These are phyloP conservation scores for Pestalotiopsis sp. DNA, from an alignment of 2,329 filamentous ascomycete genomes.

Conservation along the genomic window DNA sequence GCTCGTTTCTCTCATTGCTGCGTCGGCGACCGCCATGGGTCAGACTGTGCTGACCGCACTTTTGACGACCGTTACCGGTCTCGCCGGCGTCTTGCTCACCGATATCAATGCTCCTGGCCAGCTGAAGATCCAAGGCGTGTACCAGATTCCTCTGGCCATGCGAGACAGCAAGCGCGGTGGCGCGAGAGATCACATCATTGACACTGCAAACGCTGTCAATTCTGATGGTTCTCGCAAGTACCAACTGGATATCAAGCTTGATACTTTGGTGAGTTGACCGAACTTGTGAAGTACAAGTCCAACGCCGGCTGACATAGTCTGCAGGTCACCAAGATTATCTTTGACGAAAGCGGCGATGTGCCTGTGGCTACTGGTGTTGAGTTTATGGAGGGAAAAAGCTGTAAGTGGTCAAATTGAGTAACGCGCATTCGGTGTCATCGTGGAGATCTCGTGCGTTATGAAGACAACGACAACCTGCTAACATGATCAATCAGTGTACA, in stretches of 20 bases:
- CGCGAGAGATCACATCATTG: conserved; percentile 52
- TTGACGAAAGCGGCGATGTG: neutral
- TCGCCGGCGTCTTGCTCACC: conserved; percentile 11
- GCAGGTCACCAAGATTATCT: conserved; percentile 1
- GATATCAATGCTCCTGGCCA: conserved; percentile 6
- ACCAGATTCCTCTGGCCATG: conserved; percentile 54
- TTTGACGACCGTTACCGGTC: conserved; percentile 18
- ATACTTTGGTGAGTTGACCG: neutral
- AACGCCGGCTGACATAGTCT: neutral
- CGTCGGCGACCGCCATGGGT: conserved; percentile 46
- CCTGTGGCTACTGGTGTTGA: conserved; percentile 8
- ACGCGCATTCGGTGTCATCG: neutral
- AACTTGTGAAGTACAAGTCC: neutral
- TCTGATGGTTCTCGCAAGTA: conserved; percentile 43
- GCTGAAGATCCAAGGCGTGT: neutral
- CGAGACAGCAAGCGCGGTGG: conserved; percentile 44
- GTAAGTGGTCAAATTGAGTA: neutral
- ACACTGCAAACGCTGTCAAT: conserved; percentile 45
- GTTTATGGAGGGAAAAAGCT: neutral
- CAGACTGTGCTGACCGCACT: neutral
- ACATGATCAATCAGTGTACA: neutral
- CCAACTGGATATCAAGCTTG: conserved; percentile 31
- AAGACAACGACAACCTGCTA: neutral
- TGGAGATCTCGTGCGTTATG: too few species aligned
- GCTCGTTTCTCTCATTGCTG: conserved; percentile 45